Base-by-base conservation (phyloP, 352 stramenopile species). In the Globisporangium viniferum region DNA sequence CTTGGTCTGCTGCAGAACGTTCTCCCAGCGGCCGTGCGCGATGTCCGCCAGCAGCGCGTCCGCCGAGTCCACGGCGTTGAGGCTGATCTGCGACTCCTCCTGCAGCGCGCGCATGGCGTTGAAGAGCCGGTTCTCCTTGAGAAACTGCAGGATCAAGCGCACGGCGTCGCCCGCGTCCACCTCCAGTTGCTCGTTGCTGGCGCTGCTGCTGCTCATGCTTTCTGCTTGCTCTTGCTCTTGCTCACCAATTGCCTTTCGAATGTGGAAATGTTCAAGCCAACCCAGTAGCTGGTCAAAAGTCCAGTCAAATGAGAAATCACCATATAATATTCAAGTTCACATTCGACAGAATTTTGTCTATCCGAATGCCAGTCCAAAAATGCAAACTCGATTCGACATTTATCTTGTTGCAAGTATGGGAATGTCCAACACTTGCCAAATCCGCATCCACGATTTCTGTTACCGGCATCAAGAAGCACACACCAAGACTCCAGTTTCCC, bases 121-220 rank as follows among this genome's bases (percentile, higher is more conserved):
- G 53, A 92, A 92, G 9, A 98, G 77, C 10, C 86, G 81, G 71
- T 97, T 95, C 76, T 98, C 94, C 62, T 93, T 84, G 44, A 97
- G 82, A 64, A 97, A 98, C 78, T 98, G 91, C 69, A 97, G 84
- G 62, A 98, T 92, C 31, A 98, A 77, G 29, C 91, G 88, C 62
- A 98, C 80, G 57, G 92, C 86, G 65, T 98, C 92, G 66, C 81
- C 74, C 18, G 82, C 78, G 59, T 88, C 78, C 55, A 92, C 80
- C 58, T 92, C 81, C 39, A 91, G 69, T 68, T 85, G 77, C 53
- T 65, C 60, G 18, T 51, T 51, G 44, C 7, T 36, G 22, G 54
- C 29, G 54, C 54, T 44, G 31, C 55, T 60, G 59, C 18, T 75
- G 54, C 49, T 58, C 29, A 41, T 68, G 35, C 3, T 53, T 14